phyloP scores from a whole-genome alignment of 495 filamentous ascomycete species.

The Aspergillus homomorphus region DNA sequence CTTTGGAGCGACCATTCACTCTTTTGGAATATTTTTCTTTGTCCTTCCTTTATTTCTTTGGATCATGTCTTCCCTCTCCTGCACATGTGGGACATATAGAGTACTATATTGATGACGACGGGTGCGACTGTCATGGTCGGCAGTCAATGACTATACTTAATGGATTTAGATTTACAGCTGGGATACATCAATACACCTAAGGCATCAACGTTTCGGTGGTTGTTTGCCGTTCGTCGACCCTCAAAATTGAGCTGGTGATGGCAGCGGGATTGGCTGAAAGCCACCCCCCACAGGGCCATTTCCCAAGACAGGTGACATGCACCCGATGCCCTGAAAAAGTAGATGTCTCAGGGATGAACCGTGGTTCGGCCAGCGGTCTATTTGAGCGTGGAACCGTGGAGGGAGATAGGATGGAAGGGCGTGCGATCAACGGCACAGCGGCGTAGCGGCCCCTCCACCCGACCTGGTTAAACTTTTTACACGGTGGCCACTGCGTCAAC shows the following conservation, averaged over 20 bases:
- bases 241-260: not conserved
- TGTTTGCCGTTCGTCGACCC: not conserved
- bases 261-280: not conserved
- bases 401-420: not conserved
- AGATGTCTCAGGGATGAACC: not conserved
- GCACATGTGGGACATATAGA: not conserved
- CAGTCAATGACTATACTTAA: not conserved
- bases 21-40: not conserved
- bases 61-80: not conserved
- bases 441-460: not conserved
- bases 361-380: not conserved
- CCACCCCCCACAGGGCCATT: not conserved
- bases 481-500: not conserved
- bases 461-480: not conserved
- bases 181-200: not conserved
- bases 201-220: not conserved
- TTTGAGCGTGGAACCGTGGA: not conserved
- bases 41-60: not conserved
- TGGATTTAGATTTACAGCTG: not conserved
- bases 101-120: not conserved
- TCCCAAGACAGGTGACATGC: not conserved
- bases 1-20: not conserved
- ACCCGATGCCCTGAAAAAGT: not conserved
- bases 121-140: not conserved
- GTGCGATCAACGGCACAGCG: too few species aligned